phyloP scores from a whole-genome alignment of 495 filamentous ascomycete genomes.

The Penicillium cinerascens region DNA sequence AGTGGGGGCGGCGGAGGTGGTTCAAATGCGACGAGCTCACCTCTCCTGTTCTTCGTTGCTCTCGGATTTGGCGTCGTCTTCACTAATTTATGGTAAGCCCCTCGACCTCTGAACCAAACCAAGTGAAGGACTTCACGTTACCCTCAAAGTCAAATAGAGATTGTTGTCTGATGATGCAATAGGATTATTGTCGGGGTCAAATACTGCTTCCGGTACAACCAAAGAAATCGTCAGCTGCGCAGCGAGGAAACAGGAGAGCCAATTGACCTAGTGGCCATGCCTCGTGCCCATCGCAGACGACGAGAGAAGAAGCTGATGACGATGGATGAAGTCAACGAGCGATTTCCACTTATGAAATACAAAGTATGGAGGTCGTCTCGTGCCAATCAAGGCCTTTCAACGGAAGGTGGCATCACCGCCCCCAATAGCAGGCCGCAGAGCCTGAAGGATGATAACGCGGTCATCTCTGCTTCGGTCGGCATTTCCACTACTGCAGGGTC shows the following conservation, averaged over 20 bases:
- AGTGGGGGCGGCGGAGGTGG: slow-evolving; percentile 2
- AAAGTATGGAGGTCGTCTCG: slow-evolving; percentile 87
- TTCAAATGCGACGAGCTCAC: slow-evolving; percentile 63
- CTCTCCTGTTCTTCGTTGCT: slow-evolving; percentile 93
- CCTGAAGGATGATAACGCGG: slow-evolving; percentile 17
- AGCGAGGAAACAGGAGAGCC: slow-evolving; percentile 83
- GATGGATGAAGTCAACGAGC: slow-evolving; percentile 97
- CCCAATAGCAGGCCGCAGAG: slow-evolving; percentile 44
- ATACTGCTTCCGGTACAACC: slow-evolving; percentile 98
- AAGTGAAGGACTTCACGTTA: neutral
- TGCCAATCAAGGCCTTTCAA: slow-evolving; percentile 77
- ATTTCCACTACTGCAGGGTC: slow-evolving; percentile 9
- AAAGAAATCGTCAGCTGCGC: slow-evolving; percentile 76
- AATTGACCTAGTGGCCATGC: slow-evolving; percentile 75
- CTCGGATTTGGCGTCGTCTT: slow-evolving; percentile 98
- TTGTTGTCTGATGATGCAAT: slow-evolving; percentile 9
- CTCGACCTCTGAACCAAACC: neutral
- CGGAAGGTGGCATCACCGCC: slow-evolving; percentile 78
- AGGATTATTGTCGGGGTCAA: slow-evolving; percentile 99
- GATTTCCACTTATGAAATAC: slow-evolving; percentile 93
- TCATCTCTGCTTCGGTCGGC: slow-evolving; percentile 8
- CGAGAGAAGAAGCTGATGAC: slow-evolving; percentile 98
- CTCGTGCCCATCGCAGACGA: slow-evolving; percentile 72
- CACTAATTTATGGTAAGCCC: slow-evolving; percentile 87
- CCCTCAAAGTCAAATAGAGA: neutral